These are phyloP conservation scores for Urochloa ruziziensis DNA, from an alignment of 176 grass and related monocot genomes.

Conservation along the genomic window DNA sequence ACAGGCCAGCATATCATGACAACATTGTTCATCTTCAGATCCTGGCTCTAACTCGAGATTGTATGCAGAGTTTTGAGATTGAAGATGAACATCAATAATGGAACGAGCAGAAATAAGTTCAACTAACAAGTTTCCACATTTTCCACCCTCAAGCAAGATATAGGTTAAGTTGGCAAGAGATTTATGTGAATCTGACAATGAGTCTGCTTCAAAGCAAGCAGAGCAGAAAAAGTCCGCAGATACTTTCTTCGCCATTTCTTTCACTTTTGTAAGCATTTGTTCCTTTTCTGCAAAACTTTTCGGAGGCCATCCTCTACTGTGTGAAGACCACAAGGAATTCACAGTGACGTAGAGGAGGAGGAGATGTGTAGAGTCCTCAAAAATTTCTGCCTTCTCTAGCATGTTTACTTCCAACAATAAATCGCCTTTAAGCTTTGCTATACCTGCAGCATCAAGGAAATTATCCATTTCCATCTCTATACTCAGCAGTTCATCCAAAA, in stretches of 20 bases:
- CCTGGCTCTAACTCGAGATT: conserved; percentile 26
- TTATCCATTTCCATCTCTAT: conserved; percentile 72
- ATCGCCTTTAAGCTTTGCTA: conserved; percentile 59
- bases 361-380: conserved; percentile 50
- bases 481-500: conserved; percentile 60
- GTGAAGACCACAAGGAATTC: conserved; percentile 57
- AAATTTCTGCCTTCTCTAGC: conserved; percentile 53
- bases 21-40: conserved; percentile 16
- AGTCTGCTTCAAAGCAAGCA: conserved; percentile 47
- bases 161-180: conserved; percentile 29
- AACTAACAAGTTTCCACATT: conserved; percentile 36
- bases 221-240: conserved; percentile 44
- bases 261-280: conserved; percentile 44
- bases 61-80: conserved; percentile 16
- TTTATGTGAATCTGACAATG: conserved; percentile 41
- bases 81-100: conserved; percentile 65
- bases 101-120: conserved; percentile 45
- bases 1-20: conserved; percentile 26
- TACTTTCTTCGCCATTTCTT: conserved; percentile 40
- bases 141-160: conserved; percentile 38
- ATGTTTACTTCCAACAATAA: conserved; percentile 57
- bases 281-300: conserved; percentile 54
- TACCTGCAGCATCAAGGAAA: conserved; percentile 59
- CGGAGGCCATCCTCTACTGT: conserved; percentile 64
- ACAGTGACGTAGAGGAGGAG: conserved; percentile 46